These are phyloP conservation scores for Euphrasia confusa DNA, from an alignment of 257 asterid species.

Conservation along the genomic window DNA sequence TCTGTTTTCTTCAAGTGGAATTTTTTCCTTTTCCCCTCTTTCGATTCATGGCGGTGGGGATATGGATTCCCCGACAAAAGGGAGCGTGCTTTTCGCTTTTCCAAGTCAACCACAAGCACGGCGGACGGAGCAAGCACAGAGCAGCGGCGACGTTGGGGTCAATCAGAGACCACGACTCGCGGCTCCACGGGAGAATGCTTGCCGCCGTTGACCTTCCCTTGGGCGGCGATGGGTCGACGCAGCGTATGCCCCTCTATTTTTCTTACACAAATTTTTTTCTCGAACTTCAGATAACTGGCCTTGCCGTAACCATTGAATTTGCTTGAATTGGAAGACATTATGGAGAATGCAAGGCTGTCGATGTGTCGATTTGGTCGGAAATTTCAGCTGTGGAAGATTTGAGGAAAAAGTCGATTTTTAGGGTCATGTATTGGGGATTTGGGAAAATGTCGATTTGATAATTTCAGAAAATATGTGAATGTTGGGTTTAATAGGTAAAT, in stretches of 20 bases:
- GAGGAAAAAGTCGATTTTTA: too few species aligned
- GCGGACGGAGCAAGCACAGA: slow-evolving; percentile 37
- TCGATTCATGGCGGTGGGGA: slow-evolving; percentile 24
- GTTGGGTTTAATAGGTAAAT: too few species aligned
- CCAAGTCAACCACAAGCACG: slow-evolving; percentile 52
- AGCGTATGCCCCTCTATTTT: slow-evolving; percentile 42
- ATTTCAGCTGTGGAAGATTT: too few species aligned
- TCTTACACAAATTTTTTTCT: too few species aligned
- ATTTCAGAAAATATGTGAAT: too few species aligned
- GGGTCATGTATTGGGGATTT: too few species aligned
- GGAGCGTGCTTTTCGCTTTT: slow-evolving; percentile 26
- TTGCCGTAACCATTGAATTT: too few species aligned
- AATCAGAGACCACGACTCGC: slow-evolving; percentile 48
- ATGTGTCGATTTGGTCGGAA: too few species aligned
- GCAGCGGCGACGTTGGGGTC: slow-evolving; percentile 27
- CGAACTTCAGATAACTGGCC: too few species aligned
- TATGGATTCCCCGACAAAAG: slow-evolving; percentile 29
- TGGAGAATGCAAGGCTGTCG: too few species aligned
- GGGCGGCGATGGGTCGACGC: slow-evolving; percentile 52
- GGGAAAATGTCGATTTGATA: too few species aligned
- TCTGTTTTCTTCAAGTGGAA: slow-evolving; percentile 4
- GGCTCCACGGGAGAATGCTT: slow-evolving; percentile 59
- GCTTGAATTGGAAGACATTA: too few species aligned
- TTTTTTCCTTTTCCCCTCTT: background rate
- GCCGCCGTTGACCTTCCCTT: slow-evolving; percentile 42